These are phyloP conservation scores for Onygena corvina DNA, from an alignment of 2,329 filamentous ascomycete genomes.

Conservation along the genomic window DNA sequence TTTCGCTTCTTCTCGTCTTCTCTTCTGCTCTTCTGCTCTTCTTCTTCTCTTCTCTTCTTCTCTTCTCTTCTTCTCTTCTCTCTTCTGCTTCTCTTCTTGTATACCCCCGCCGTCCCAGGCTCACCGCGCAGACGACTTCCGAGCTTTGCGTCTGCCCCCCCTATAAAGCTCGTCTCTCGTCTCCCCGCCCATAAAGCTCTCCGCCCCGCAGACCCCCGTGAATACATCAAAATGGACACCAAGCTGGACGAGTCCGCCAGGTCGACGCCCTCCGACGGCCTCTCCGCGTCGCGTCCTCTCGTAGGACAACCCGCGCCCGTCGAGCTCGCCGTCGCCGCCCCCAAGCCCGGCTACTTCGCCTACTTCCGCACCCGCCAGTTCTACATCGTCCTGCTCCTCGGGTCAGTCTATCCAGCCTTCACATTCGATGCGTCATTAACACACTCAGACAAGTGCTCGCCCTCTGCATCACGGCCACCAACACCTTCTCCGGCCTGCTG, in stretches of 20 bases:
- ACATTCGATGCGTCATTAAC: slow-evolving; percentile 6
- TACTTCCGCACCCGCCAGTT: slow-evolving; percentile 80
- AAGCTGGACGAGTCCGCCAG: slow-evolving; percentile 1
- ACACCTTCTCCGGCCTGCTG: slow-evolving; percentile 76
- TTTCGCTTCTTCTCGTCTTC: not conserved
- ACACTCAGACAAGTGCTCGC: slow-evolving; percentile 58
- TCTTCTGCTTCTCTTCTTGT: slow-evolving; percentile 12
- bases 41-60: slow-evolving; percentile 5
- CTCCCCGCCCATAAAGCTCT: not conserved
- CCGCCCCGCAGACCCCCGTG: not conserved
- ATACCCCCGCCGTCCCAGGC: slow-evolving; percentile 8
- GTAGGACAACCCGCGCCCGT: slow-evolving; percentile 18
- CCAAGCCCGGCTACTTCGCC: slow-evolving; percentile 44
- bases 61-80: not conserved
- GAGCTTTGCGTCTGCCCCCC: slow-evolving; percentile 45
- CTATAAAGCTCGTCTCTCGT: slow-evolving; percentile 36
- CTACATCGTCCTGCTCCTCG: slow-evolving; percentile 67
- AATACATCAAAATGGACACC: too few species aligned
- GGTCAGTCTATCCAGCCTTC: slow-evolving; percentile 36
- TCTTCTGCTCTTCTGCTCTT: not conserved
- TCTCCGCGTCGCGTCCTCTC: not conserved
- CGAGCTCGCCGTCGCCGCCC: slow-evolving; percentile 29
- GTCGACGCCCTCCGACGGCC: not conserved
- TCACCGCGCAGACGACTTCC: slow-evolving; percentile 39
- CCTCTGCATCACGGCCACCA: slow-evolving; percentile 82